phyloP scores from a whole-genome alignment of 495 filamentous ascomycete species.

The Podospora pseudocomata region DNA sequence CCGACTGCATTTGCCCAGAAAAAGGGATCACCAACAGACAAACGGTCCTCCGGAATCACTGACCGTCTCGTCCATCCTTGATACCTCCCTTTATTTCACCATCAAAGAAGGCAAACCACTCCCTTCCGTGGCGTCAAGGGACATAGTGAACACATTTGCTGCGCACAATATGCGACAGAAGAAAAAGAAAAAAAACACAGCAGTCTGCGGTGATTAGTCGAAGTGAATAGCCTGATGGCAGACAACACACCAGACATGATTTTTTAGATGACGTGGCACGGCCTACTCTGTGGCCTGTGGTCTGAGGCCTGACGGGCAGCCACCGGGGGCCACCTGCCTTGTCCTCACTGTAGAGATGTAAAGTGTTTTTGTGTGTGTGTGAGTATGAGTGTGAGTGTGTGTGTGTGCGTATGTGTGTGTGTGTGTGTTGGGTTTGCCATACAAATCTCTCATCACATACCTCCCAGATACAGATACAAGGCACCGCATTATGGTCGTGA shows the following conservation, averaged over 20 bases:
- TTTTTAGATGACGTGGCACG: conserved; percentile 2
- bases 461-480: neutral
- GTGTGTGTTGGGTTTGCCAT: neutral
- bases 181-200: conserved; percentile 3
- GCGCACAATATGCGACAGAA: neutral
- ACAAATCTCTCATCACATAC: neutral
- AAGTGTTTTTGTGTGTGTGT: neutral
- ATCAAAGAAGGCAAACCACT: neutral
- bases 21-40: neutral
- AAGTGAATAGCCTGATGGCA: neutral
- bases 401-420: no score
- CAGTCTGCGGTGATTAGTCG: conserved; percentile 1
- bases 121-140: neutral
- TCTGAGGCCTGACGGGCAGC: neutral
- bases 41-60: neutral
- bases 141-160: neutral
- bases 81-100: conserved; percentile 2
- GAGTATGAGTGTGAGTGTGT: no score
- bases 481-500: neutral
- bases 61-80: neutral
- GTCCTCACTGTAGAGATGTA: neutral
- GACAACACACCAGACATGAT: neutral
- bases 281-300: neutral
- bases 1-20: neutral
- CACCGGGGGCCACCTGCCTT: neutral